Conservation (phyloP, 306 rosid species). For the Quercus mongolica region DNA sequence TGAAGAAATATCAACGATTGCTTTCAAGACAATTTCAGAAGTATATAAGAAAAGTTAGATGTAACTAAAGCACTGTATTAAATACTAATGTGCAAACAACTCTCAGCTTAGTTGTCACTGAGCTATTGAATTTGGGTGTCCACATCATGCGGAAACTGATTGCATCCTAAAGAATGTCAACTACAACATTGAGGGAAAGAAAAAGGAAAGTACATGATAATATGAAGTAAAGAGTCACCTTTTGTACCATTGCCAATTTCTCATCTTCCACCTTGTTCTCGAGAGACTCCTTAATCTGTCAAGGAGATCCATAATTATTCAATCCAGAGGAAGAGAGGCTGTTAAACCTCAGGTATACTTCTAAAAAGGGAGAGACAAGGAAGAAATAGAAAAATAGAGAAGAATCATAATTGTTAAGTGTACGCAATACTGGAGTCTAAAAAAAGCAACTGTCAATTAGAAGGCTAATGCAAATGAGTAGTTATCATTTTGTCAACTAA, state of each 20-base stretch:
- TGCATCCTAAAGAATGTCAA: not conserved
- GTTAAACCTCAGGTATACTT: not conserved
- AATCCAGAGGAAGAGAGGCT: constrained; percentile 6
- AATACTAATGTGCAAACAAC: not conserved
- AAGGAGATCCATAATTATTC: constrained; percentile 12
- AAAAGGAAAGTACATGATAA: not conserved
- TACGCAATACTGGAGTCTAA: not conserved
- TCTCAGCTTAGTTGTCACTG: not conserved
- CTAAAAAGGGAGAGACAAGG: not conserved
- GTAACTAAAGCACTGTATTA: not conserved
- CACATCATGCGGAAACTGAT: not conserved
- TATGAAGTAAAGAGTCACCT: constrained; percentile 36
- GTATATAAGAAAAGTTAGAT: not conserved
- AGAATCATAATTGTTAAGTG: not conserved
- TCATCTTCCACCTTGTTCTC: constrained; percentile 28
- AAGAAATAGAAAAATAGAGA: not conserved
- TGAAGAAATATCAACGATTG: not conserved
- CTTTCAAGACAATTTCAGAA: not conserved
- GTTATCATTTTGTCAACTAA: not conserved
- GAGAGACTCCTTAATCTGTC: constrained; percentile 49
- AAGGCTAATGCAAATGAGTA: not conserved
- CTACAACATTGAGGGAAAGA: not conserved
- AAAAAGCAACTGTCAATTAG: not conserved
- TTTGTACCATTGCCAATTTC: constrained; percentile 45
- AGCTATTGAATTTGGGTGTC: not conserved